A percentile compares a stretch with the other conserved stretches of the same genome.
Evolutionary conservation across 2,329 filamentous ascomycete genomes (phyloP).

Genomic region (Diaporthe longicolla): DNA sequence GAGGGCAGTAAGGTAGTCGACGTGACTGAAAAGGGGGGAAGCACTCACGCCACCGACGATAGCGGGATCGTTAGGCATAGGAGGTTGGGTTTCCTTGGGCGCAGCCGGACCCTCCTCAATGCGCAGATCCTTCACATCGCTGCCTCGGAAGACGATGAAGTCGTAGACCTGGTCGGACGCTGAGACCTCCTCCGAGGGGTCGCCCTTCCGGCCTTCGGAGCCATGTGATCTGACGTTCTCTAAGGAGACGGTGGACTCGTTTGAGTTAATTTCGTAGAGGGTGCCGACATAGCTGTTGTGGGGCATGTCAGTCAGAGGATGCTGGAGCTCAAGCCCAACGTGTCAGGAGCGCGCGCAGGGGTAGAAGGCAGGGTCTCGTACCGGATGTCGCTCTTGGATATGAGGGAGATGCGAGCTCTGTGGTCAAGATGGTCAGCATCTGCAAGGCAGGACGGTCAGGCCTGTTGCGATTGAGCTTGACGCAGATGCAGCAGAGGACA

Average conservation of each 20-base stretch:
- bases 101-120: constrained; percentile 86
- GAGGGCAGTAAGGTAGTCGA: constrained; percentile 39
- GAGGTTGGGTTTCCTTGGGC: constrained; percentile 80
- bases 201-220: constrained; percentile 88
- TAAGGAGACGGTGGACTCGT: constrained; percentile 95
- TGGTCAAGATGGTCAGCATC: constrained; percentile 50
- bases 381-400: constrained; percentile 98
- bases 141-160: constrained; percentile 98
- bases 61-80: constrained; percentile 93
- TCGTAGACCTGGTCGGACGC: constrained; percentile 93
- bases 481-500: constrained; percentile 44
- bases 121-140: constrained; percentile 97
- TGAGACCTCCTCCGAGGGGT: constrained; percentile 84
- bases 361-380: constrained; percentile 62
- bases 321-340: constrained; percentile 28
- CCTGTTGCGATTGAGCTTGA: constrained; percentile 42
- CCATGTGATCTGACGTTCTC: constrained; percentile 96
- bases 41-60: constrained; percentile 92
- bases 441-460: constrained; percentile 38
- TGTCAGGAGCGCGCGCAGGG: constrained; percentile 25
- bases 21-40: constrained; percentile 40
- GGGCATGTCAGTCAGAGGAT: constrained; percentile 52
- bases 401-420: constrained; percentile 94
- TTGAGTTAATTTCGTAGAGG: constrained; percentile 97
- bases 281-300: constrained; percentile 91